Percentiles rank a stretch among this genome's conserved stretches.
These are phyloP conservation scores for Lachnellula arida DNA, from an alignment of 2,329 filamentous ascomycete species.

Conservation along the genomic window DNA sequence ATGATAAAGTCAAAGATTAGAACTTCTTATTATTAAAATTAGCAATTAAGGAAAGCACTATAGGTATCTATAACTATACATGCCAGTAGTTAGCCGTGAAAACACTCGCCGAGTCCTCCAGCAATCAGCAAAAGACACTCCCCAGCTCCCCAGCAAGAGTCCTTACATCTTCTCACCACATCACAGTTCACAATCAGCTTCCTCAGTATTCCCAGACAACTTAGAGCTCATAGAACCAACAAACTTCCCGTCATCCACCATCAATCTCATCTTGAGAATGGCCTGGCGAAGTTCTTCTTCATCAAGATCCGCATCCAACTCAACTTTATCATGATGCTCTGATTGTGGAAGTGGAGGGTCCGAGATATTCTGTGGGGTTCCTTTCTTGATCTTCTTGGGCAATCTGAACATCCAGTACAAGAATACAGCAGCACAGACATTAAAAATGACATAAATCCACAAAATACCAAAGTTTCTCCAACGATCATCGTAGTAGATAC, in stretches of 20 bases:
- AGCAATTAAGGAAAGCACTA: too few species aligned
- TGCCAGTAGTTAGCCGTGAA: too few species aligned
- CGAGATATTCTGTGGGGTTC: background rate
- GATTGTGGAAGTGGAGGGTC: too few species aligned
- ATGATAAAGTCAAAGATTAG: too few species aligned
- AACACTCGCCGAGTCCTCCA: too few species aligned
- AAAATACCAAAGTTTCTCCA: slow-evolving; percentile 67
- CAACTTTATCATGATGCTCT: background rate
- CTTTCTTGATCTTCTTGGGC: slow-evolving; percentile 34
- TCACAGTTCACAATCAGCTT: background rate
- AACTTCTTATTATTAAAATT: too few species aligned
- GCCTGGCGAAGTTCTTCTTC: background rate
- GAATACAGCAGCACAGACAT: slow-evolving; percentile 46
- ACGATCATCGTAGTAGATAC: slow-evolving; percentile 51
- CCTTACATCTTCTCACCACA: too few species aligned
- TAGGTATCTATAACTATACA: too few species aligned
- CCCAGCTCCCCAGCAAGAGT: too few species aligned
- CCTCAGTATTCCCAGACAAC: background rate
- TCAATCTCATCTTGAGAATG: background rate
- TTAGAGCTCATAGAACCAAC: background rate
- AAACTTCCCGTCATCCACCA: background rate
- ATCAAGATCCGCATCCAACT: background rate
- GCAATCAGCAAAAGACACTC: too few species aligned
- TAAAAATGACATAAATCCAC: slow-evolving; percentile 41
- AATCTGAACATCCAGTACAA: slow-evolving; percentile 50